A percentile compares a stretch with the other conserved stretches of the same genome.
Evolutionary conservation across 805 yeast genomes (phyloP).

Genomic region (Tetrapisispora phaffii): DNA sequence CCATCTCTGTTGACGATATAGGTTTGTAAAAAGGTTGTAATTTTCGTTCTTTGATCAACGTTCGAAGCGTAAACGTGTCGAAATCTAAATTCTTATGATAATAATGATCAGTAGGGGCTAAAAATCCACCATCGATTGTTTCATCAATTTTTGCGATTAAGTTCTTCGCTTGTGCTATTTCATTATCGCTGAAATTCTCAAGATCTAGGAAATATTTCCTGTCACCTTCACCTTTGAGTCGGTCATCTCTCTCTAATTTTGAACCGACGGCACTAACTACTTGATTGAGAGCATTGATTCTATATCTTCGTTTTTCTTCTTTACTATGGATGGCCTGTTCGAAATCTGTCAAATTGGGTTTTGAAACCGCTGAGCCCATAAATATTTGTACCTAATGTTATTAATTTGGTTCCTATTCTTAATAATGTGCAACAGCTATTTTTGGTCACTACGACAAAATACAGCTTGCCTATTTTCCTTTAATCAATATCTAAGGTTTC

Average conservation of each 20-base stretch:
- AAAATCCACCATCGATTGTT: slow-evolving; percentile 90
- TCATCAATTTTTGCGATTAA: slow-evolving; percentile 55
- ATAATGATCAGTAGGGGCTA: slow-evolving; percentile 87
- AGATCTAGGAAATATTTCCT: neutral
- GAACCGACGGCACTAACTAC: neutral
- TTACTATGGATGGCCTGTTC: neutral
- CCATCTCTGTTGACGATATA: neutral
- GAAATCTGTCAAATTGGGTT: neutral
- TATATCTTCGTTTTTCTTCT: neutral
- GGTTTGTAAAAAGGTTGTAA: slow-evolving; percentile 74
- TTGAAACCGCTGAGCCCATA: neutral
- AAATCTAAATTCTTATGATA: slow-evolving; percentile 62
- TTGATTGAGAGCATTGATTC: neutral
- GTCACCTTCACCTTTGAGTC: neutral
- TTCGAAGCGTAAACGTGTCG: slow-evolving; percentile 61
- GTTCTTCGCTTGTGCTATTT: slow-evolving; percentile 36
- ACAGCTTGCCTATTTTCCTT: too few relatives aligned
- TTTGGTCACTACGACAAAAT: too few relatives aligned
- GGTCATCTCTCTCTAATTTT: neutral
- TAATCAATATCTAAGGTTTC: too few relatives aligned
- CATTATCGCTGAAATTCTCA: neutral
- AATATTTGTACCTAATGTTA: too few relatives aligned
- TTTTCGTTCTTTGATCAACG: slow-evolving; percentile 54
- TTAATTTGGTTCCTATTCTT: too few relatives aligned
- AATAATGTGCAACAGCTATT: too few relatives aligned